A percentile compares a stretch with the other conserved stretches of the same genome.
phyloP scores from a whole-genome alignment of 176 grass and related monocot species.

The Guadua angustifolia region DNA sequence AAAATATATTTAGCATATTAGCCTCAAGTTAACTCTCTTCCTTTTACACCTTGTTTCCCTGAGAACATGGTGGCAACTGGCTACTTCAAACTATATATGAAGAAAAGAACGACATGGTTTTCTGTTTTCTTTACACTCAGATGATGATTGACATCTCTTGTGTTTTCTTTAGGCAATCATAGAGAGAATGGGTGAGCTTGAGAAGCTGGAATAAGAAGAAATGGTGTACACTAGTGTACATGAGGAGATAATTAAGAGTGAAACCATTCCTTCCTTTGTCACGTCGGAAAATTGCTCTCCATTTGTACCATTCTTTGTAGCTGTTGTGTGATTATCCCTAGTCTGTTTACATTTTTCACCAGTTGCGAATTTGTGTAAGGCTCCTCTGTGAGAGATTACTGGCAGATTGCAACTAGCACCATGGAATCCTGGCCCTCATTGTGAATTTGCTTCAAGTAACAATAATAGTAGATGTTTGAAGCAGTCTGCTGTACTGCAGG shows the following conservation, averaged over 20 bases:
- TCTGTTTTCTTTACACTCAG: not conserved
- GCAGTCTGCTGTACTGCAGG: not conserved
- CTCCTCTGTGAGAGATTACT: not conserved
- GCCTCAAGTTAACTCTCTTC: not conserved
- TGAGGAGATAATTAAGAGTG: not conserved
- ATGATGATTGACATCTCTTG: conserved; percentile 3
- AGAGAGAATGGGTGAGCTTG: conserved; percentile 69
- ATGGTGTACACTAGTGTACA: not conserved
- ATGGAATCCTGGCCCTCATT: not conserved
- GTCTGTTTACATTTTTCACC: not conserved
- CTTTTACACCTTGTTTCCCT: not conserved
- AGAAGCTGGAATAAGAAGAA: conserved; percentile 62
- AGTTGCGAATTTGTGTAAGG: not conserved
- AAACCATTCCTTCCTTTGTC: not conserved
- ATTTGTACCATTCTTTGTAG: conserved; percentile 51
- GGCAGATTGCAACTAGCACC: not conserved
- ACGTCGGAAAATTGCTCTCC: not conserved
- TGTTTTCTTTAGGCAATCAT: conserved; percentile 59
- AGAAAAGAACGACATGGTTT: not conserved
- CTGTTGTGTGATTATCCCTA: conserved; percentile 23
- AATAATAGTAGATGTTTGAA: not conserved
- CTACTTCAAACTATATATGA: not conserved
- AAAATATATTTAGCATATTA: not conserved
- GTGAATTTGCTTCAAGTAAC: conserved; percentile 10
- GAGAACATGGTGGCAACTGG: not conserved